Base-by-base conservation (phyloP, 2,329 filamentous ascomycete species). In the Fusarium pininemorale region DNA sequence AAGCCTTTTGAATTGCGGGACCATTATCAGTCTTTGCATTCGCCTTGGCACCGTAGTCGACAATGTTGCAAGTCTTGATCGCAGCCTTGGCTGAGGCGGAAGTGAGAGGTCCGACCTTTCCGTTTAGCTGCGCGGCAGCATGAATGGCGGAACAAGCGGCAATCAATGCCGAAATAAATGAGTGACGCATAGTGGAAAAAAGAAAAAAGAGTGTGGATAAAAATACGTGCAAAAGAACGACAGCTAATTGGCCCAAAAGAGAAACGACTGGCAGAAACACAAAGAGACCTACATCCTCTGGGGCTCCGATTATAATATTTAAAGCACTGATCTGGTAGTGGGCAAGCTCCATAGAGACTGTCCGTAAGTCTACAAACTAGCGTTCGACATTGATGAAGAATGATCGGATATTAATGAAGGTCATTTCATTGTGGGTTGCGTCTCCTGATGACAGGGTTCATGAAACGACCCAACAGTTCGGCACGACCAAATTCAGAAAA, bases 61-160 rank as follows among this genome's bases (percentile, higher is more conserved):
- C 24, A n/a, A 76, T 69, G 20, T 75, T 75, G 64, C 74, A 76
- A 3, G 65, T 74, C 54, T 76, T 75, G 37, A 66, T 37, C 1
- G 74, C 67, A 14, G 70, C 73, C 50, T 76, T 76, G 32, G 44
- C 60, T 16, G 70, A 53, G 3, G 20, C 39, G 13, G 39, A 65
- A 3, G 70, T 76, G 7, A 64, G 51, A 7, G 72, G 72, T 9
- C 74, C 74, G n/a, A 76, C 74, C 32, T 60, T 63, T 15, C 73
- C 74, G 24, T 39, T 75, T 5, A 76, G 55, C 67, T 76, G 74
- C 62, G 72, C 74, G 63, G 70, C 70, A 69, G 73, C 70, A 8
- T 73, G 64, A 13, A 72, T 1, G 50, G 73, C 73, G 11, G 62
- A 73, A 65, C n/a, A 28, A 22, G 59, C 48, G 63, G 73, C 73